Evolutionary conservation across 2,329 filamentous ascomycete species (phyloP).

Genomic region (Penicillium italicum): DNA sequence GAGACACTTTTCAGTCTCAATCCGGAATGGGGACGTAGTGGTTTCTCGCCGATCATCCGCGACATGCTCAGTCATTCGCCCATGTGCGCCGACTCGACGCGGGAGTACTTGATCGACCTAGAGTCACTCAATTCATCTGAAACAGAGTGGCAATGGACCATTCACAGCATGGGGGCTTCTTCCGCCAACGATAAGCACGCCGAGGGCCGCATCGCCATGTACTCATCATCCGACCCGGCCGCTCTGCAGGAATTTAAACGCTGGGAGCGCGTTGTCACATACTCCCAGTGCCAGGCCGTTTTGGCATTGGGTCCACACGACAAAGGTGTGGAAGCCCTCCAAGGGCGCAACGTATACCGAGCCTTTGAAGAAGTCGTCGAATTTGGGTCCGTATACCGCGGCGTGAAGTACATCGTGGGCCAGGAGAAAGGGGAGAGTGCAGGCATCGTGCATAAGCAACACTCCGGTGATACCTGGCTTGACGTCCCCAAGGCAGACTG

Average conservation of each 20-base stretch:
- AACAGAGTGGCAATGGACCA: neutral
- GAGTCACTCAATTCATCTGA: neutral
- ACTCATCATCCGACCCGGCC: neutral
- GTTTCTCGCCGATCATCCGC: neutral
- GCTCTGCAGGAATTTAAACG: neutral
- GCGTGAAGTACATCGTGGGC: neutral
- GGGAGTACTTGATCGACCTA: too few species aligned
- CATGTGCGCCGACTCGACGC: neutral
- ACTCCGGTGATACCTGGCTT: neutral
- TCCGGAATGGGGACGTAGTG: constrained; percentile 20
- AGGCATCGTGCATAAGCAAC: neutral
- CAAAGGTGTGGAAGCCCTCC: neutral
- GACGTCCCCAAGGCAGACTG: neutral
- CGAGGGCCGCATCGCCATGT: neutral
- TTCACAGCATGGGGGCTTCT: too few species aligned
- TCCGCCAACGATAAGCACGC: neutral
- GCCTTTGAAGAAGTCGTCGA: neutral
- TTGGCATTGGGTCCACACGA: neutral
- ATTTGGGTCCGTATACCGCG: neutral
- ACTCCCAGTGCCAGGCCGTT: neutral
- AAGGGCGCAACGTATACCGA: neutral
- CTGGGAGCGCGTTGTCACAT: neutral
- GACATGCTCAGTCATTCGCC: neutral
- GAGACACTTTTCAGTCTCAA: constrained; percentile 33
- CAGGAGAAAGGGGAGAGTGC: neutral